Conservation (phyloP, 345 rosid genomes). For the Salix caprea region DNA sequence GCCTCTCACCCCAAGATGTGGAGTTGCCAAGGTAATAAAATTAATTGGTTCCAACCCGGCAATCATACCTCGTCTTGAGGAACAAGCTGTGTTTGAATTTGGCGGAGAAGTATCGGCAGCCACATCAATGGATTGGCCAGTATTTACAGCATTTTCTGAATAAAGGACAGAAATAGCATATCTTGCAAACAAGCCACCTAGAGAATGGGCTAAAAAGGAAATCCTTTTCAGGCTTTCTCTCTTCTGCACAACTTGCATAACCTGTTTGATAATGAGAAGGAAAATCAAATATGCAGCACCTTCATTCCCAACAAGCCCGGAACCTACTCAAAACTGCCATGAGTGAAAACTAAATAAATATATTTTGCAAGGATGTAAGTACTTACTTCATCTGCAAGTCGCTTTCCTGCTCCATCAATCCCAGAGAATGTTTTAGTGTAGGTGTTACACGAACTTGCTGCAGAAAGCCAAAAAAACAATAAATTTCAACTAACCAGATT, state of each 20-base stretch:
- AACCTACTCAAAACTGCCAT: neutral
- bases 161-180: constrained; percentile 74
- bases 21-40: constrained; percentile 96
- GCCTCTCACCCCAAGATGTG: constrained; percentile 98
- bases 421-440: constrained; percentile 81
- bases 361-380: constrained; percentile 3
- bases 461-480: constrained; percentile 10
- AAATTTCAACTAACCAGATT: constrained; percentile 1
- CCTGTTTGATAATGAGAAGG: constrained; percentile 36
- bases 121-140: constrained; percentile 26
- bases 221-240: constrained; percentile 68
- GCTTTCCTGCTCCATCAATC: constrained; percentile 87
- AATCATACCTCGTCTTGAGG: constrained; percentile 50
- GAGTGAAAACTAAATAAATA: neutral
- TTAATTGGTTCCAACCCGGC: constrained; percentile 88
- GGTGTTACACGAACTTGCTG: constrained; percentile 89
- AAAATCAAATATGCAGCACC: constrained; percentile 3
- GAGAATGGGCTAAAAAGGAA: constrained; percentile 94
- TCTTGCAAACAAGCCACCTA: constrained; percentile 96
- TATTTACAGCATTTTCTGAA: constrained; percentile 32
- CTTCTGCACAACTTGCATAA: constrained; percentile 65
- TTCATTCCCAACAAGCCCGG: neutral
- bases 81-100: constrained; percentile 22
- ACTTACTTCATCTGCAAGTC: constrained; percentile 91
- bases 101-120: constrained; percentile 25